phyloP scores from a whole-genome alignment of 495 filamentous ascomycete genomes.

The Aspergillus bridgeri region DNA sequence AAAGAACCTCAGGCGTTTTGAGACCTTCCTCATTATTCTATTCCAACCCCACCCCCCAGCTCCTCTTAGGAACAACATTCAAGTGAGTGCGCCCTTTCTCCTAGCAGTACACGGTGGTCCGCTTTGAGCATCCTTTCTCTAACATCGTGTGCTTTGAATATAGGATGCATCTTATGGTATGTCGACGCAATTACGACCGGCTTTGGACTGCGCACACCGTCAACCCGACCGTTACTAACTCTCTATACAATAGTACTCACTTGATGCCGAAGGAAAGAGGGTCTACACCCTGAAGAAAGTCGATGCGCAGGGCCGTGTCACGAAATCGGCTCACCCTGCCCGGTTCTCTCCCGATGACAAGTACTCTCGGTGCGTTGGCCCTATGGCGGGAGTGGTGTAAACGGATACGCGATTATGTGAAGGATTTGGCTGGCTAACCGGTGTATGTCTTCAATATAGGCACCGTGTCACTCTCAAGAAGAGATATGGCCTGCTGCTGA shows the following conservation, averaged over 20 bases:
- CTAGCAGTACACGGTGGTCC: neutral
- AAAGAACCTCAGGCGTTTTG: slow-evolving; percentile 1
- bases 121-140: slow-evolving; percentile 8
- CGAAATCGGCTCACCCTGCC: slow-evolving; percentile 93
- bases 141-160: slow-evolving; percentile 5
- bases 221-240: slow-evolving; percentile 5
- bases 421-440: neutral
- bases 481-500: slow-evolving; percentile 81
- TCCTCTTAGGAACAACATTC: slow-evolving; percentile 7
- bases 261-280: slow-evolving; percentile 74
- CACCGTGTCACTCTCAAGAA: slow-evolving; percentile 92
- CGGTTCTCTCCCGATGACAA: slow-evolving; percentile 97
- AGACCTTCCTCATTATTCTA: neutral
- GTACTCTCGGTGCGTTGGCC: slow-evolving; percentile 68
- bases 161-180: slow-evolving; percentile 54
- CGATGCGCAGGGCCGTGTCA: slow-evolving; percentile 65
- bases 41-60: neutral
- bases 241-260: slow-evolving; percentile 57
- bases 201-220: neutral
- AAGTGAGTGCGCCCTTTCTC: slow-evolving; percentile 26
- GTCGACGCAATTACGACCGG: slow-evolving; percentile 21
- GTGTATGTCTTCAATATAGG: slow-evolving; percentile 30
- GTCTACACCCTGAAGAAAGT: slow-evolving; percentile 68
- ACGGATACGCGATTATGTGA: neutral
- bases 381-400: neutral